These are phyloP conservation scores for Acacia pycnantha DNA, from an alignment of 331 rosid species.

Conservation along the genomic window DNA sequence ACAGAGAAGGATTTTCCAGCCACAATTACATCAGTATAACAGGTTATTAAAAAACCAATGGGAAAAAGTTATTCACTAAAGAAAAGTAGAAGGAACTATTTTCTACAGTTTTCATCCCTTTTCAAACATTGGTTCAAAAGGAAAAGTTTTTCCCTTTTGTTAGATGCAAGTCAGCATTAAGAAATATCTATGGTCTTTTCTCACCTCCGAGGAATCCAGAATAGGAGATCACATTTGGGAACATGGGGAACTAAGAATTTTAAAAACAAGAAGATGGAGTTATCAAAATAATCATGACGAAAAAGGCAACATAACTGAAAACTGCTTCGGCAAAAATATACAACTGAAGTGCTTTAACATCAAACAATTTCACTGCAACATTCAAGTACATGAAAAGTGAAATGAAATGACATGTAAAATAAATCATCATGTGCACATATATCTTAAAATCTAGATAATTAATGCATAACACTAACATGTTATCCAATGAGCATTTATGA, in stretches of 20 bases:
- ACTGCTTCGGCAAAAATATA: background rate
- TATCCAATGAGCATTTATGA: background rate
- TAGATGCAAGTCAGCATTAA: background rate
- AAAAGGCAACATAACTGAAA: background rate
- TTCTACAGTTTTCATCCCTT: too few species aligned
- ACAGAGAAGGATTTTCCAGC: background rate
- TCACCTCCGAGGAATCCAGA: background rate
- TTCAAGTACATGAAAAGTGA: background rate
- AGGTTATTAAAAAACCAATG: background rate
- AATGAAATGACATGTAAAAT: background rate
- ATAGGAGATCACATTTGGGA: background rate
- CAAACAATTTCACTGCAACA: constrained; percentile 8
- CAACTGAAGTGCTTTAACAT: background rate
- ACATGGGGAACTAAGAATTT: background rate
- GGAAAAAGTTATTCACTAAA: background rate
- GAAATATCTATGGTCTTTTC: background rate
- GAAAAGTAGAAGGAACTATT: too few species aligned
- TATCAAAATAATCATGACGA: background rate
- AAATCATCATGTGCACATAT: background rate
- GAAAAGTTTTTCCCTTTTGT: too few species aligned
- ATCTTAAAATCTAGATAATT: background rate
- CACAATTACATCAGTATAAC: background rate
- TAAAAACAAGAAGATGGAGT: background rate
- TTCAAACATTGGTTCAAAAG: too few species aligned
- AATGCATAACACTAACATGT: background rate